Evolutionary conservation across 352 stramenopile species (phyloP), one percentile per base, ranked within the genome.

Genomic region (Pythium graminicola): DNA sequence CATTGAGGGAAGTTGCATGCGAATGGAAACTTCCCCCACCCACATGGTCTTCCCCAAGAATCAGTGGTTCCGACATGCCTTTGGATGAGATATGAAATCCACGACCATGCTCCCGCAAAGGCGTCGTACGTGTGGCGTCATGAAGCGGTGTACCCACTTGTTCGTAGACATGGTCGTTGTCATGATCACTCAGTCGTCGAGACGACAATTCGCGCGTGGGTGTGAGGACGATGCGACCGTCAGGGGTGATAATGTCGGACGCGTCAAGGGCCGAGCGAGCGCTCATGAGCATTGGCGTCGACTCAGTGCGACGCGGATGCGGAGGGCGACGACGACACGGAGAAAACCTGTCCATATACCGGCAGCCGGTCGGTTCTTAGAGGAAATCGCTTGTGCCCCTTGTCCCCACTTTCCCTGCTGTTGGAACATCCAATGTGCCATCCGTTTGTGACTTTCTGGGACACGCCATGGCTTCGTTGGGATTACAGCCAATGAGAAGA

Each of bases 241-340:
- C 48, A 16, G 59, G 31, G n/a, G 43, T 57, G 44, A 66, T 55
- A 33, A 66, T 50, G 47, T 66, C 59, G 39, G 59, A 49, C 2
- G 23, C 20, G 24, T 66, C 59, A 14, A 54, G 53, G 3, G 36
- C 40, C n/a, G 59, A 66, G 22, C 31, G 42, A 16, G 52, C 28
- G 48, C 59, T 66, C 58, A 65, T 65, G 41, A 66, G 59, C 59
- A 66, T 50, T 32, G 59, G 59, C 40, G 59, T 66, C 52, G 57
- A 65, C 45, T 65, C 57, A 17, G 47, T 33, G 44, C 54, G 44
- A 26, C 9, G 8, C 14, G 50, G 20, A 7, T 43, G 44, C 53
- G 50, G 26, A 7, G 28, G 20, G n/a, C 54, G 45, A 11, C 54
- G 44, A 23, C 44, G 44, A 29, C 44, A 54, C 46, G 54, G 54